A percentile compares a stretch with the other conserved stretches of the same genome.
Evolutionary conservation across 148 eudicot species (phyloP).

Genomic region (Cornus florida): DNA sequence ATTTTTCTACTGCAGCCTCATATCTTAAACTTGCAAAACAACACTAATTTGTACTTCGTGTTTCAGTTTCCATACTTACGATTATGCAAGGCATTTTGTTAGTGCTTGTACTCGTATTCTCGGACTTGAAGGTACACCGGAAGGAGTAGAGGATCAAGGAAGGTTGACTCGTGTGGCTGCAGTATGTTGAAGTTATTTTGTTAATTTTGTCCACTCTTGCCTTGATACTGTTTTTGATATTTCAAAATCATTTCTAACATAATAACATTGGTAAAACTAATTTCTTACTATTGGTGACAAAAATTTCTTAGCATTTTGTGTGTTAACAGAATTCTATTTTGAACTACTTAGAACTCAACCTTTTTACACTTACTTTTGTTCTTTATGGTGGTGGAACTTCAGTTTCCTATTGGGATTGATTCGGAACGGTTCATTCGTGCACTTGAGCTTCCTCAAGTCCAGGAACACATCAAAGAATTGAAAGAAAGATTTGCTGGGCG

Average conservation of each 20-base stretch:
- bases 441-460: constrained; percentile 70
- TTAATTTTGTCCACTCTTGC: not conserved
- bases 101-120: constrained; percentile 99
- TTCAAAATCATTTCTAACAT: not conserved
- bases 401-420: constrained; percentile 98
- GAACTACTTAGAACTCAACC: constrained; percentile 3
- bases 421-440: constrained; percentile 87
- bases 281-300: not conserved
- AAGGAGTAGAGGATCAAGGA: constrained; percentile 97
- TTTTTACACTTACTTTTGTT: constrained; percentile 11
- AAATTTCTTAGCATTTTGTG: not conserved
- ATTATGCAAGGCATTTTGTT: constrained; percentile 96
- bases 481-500: constrained; percentile 91
- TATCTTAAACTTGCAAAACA: not conserved
- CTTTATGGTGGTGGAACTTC: constrained; percentile 26
- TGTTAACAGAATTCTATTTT: not conserved
- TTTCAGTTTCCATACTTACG: constrained; percentile 93
- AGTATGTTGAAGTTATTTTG: constrained; percentile 43
- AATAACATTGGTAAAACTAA: not conserved
- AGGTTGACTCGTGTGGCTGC: constrained; percentile 97
- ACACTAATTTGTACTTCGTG: not conserved
- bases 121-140: constrained; percentile 98
- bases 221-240: constrained; percentile 4
- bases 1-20: not conserved
- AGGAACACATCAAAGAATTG: constrained; percentile 76